Base-by-base conservation (phyloP, 257 asterid genomes). In the Dorcoceras hygrometricum region DNA sequence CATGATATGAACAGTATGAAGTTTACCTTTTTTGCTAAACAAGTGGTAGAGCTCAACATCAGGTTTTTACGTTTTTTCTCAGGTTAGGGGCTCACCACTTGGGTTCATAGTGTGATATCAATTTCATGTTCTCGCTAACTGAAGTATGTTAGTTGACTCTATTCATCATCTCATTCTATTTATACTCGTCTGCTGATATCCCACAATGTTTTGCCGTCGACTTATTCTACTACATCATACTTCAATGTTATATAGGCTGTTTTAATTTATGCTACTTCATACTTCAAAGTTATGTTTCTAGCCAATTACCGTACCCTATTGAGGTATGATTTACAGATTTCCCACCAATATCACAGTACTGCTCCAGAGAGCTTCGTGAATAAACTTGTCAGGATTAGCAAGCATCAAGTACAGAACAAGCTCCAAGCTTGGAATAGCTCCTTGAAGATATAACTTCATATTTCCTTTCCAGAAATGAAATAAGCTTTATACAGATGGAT, bases 1-100 rank as follows among this genome's bases (percentile, higher is more conserved):
- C 70, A 19, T 71, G 66, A 63, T 65, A 55, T 51, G 27, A 46
- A 27, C 57, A 22, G 64, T 65, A 39, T 28, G 19, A 55, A 34
- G 50, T 20, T 50, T 48, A 27, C 43, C 2, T 48, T 65, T 28
- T 26, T 16, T 22, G 51, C 20, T 34, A 18, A 25, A 27, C 20
- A 14, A 27, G 43, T 59, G 19, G 22, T 57, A 14, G n/a, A 19
- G 22, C 36, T 57, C n/a, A 25, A 10, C 5, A 1, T 32, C 5
- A 57, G 34, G 18, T 25, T 18, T 23, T 57, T 23, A 23, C 14
- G 9, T 3, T 5, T 28, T 29, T 14, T 16, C 2, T 10, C 59
- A 54, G 25, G 36, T 31, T 6, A 31, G 36, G 11, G 9, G 36
- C 8, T 8, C 36, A 6, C 10, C 9, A 6, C 36, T 31, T 31